phyloP scores from a whole-genome alignment of 768 basidiomycete genomes.

The Suillus subluteus region DNA sequence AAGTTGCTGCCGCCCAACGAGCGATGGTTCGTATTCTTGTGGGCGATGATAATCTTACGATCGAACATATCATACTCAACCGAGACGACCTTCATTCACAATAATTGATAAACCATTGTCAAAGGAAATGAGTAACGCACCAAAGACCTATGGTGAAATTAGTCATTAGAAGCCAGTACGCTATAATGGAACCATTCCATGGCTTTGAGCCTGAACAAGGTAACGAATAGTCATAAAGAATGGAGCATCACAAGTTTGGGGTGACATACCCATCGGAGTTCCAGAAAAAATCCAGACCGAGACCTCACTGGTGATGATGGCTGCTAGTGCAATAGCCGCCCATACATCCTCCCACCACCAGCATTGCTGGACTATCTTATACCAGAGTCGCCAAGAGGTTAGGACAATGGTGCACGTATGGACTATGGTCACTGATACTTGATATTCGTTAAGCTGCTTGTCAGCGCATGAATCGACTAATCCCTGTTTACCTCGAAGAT shows the following conservation, averaged over 20 bases:
- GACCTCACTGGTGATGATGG: constrained; percentile 7
- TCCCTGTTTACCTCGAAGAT: constrained; percentile 1
- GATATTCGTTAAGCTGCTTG: background rate
- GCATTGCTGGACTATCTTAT: constrained; percentile 5
- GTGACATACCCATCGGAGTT: constrained; percentile 6
- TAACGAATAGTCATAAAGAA: background rate
- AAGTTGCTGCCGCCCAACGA: constrained; percentile 5
- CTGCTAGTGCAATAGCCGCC: constrained; percentile 12
- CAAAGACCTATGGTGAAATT: constrained; percentile 15
- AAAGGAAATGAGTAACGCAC: constrained; percentile 6
- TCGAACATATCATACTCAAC: constrained; percentile 15
- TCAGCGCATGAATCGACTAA: background rate
- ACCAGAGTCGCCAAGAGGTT: constrained; percentile 16
- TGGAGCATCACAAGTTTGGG: background rate
- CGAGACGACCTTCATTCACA: constrained; percentile 10
- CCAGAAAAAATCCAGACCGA: constrained; percentile 13
- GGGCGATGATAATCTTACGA: constrained; percentile 13
- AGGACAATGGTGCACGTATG: constrained; percentile 9
- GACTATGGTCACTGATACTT: constrained; percentile 10
- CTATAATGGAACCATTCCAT: constrained; percentile 11
- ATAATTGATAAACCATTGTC: background rate
- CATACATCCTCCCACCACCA: constrained; percentile 18
- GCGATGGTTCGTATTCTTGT: constrained; percentile 12
- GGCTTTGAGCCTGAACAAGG: background rate
- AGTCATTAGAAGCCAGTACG: constrained; percentile 13